Evolutionary conservation across 306 rosid genomes (phyloP), one percentile per base, ranked within the genome.

Genomic region (Corylus avellana): DNA sequence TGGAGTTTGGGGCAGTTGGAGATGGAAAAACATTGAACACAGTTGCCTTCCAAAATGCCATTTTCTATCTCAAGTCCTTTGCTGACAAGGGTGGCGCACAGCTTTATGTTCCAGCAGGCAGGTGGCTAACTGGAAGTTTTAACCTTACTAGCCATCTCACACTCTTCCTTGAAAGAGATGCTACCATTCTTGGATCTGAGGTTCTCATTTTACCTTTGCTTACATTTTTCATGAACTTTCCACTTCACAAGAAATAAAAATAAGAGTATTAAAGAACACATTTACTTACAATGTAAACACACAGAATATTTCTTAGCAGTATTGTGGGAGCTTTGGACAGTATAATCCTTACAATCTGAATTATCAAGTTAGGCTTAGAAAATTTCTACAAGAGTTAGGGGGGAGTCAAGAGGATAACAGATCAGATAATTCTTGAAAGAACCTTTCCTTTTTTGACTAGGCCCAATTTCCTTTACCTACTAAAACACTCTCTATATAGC

Each of bases 31-130:
- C 90, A 32, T 62, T 89, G 75, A 91, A 91, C 82, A 89, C 94
- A 0, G 84, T 88, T 29, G 97, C 97, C 16, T 83, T 82, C 49
- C 93, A 91, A 58, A 91, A 91, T 83, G 93, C 93, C 70, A 77
- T 91, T 70, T 91, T 91, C 82, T 89, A 91, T 59, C 87, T 79
- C 51, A 89, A 89, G 83, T 91, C 97, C 18, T 89, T 91, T 80
- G 86, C 90, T 20, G 92, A 91, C 49, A 91, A 89, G 81, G 97
- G 97, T 12, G 97, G 97, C 17, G 97, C 93, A 55, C 85, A 89
- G 83, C 83, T 91, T 9, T 89, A 78, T 77, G 92, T 91, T 76
- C 97, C 93, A 2, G 75, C 93, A 1, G 93, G 91, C 0, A 78
- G 42, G 73, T 91, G 97, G 97, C 91, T 91, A 35, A 89, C 92